Evolutionary conservation across 495 filamentous ascomycete genomes (phyloP).

Genomic region (Aspergillus avenaceus): DNA sequence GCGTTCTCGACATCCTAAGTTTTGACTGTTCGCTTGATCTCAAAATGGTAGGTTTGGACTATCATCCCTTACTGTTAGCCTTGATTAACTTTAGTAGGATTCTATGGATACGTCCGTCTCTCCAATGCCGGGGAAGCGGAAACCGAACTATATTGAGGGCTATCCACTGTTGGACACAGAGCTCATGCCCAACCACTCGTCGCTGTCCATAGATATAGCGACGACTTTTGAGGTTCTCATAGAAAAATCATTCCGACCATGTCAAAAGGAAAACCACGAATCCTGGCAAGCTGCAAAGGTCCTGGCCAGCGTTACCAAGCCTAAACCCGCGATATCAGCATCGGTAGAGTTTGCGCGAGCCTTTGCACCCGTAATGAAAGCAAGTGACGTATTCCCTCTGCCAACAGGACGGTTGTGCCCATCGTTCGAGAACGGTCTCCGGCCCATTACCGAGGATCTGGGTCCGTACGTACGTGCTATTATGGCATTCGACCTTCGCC

Average conservation of each 20-base stretch:
- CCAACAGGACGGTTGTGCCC: constrained; percentile 44
- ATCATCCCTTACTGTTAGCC: constrained; percentile 2
- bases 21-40: constrained; percentile 25
- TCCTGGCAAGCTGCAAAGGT: constrained; percentile 22
- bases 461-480: constrained; percentile 83
- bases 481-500: constrained; percentile 64
- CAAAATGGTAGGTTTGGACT: constrained; percentile 22
- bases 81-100: constrained; percentile 36
- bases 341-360: constrained; percentile 22
- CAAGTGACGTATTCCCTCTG: constrained; percentile 22
- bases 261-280: constrained; percentile 17
- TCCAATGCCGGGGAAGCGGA: constrained; percentile 51
- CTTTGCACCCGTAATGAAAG: constrained; percentile 35
- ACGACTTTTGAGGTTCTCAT: constrained; percentile 33
- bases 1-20: constrained; percentile 36
- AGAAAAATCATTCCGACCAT: constrained; percentile 28
- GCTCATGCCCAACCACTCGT: constrained; percentile 35
- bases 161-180: constrained; percentile 55
- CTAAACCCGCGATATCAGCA: constrained; percentile 11
- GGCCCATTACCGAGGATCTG: constrained; percentile 65
- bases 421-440: constrained; percentile 64
- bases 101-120: constrained; percentile 60
- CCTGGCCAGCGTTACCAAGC: constrained; percentile 16
- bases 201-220: constrained; percentile 28
- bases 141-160: constrained; percentile 61